Conservation (phyloP, 2,329 filamentous ascomycete species). For the Dactylellina haptotyla region DNA sequence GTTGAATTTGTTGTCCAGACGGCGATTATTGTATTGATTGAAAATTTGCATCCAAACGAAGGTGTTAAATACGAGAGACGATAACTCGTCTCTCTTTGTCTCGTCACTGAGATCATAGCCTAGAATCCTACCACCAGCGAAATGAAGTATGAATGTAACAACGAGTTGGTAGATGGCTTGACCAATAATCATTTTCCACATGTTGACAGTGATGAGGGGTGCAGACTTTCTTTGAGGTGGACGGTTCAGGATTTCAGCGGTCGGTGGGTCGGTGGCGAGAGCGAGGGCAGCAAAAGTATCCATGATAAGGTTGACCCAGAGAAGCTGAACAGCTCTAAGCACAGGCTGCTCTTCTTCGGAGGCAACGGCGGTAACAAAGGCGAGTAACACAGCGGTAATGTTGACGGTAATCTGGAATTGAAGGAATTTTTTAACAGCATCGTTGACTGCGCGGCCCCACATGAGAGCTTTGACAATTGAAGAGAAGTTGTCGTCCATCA, state of each 20-base stretch:
- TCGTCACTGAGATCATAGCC: constrained; percentile 63
- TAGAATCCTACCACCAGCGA: constrained; percentile 69
- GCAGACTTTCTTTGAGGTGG: constrained; percentile 64
- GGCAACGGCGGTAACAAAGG: constrained; percentile 72
- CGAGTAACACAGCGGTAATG: constrained; percentile 73
- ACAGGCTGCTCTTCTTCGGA: constrained; percentile 69
- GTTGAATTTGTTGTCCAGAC: constrained; percentile 72
- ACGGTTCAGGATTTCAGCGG: constrained; percentile 68
- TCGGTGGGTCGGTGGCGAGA: constrained; percentile 72
- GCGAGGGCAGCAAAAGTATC: constrained; percentile 74
- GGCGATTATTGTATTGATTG: constrained; percentile 70
- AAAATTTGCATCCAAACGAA: constrained; percentile 80
- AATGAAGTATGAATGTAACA: constrained; percentile 71
- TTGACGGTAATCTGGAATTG: constrained; percentile 78
- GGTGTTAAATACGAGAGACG: constrained; percentile 74
- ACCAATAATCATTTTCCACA: constrained; percentile 75
- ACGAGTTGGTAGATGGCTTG: constrained; percentile 71
- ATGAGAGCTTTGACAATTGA: constrained; percentile 74
- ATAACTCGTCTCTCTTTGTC: constrained; percentile 64
- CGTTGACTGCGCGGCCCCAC: constrained; percentile 76
- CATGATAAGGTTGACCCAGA: constrained; percentile 78
- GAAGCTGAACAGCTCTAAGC: constrained; percentile 73
- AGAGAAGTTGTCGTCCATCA: constrained; percentile 74
- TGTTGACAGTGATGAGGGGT: constrained; percentile 64
- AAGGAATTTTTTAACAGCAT: constrained; percentile 74